Percentiles rank a stretch among this genome's conserved stretches.
These are phyloP conservation scores for Gypsophila paniculata DNA, from an alignment of 179 eudicot species.

Conservation along the genomic window DNA sequence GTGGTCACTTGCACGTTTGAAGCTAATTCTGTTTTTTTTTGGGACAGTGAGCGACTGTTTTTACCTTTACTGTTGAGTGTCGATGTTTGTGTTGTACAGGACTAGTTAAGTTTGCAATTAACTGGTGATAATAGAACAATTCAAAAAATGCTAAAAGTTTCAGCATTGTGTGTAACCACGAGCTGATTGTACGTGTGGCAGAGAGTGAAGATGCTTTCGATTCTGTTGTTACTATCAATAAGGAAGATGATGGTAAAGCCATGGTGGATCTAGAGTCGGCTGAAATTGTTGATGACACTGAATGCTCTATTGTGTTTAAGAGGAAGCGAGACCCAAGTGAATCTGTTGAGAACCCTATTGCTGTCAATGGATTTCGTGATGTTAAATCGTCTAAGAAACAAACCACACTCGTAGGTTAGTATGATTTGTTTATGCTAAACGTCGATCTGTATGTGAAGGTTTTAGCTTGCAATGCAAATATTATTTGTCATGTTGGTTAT, in stretches of 20 bases:
- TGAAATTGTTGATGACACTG: slow-evolving; percentile 16
- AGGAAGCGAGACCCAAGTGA: slow-evolving; percentile 32
- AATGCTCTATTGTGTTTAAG: slow-evolving; percentile 13
- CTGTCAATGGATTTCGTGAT: slow-evolving; percentile 32
- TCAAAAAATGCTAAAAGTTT: not conserved
- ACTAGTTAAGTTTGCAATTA: not conserved
- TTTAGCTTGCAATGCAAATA: not conserved
- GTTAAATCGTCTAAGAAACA: slow-evolving; percentile 34
- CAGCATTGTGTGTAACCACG: not conserved
- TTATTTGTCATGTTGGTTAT: not conserved
- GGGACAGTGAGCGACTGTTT: not conserved
- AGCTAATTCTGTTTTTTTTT: not conserved
- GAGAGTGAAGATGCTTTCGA: slow-evolving; percentile 13
- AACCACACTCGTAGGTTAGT: slow-evolving; percentile 35
- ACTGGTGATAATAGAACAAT: not conserved
- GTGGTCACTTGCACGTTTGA: not conserved
- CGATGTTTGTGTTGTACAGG: not conserved
- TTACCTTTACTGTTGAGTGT: not conserved
- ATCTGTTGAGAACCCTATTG: slow-evolving; percentile 23
- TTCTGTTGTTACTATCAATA: slow-evolving; percentile 10
- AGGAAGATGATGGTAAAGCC: slow-evolving; percentile 4
- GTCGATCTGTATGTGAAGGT: not conserved
- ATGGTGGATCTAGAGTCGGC: slow-evolving; percentile 13
- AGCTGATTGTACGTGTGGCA: slow-evolving; percentile 4
- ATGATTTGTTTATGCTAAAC: not conserved